These are phyloP conservation scores for Carex kokanica DNA, from an alignment of 176 grass and related monocot species.

Conservation along the genomic window DNA sequence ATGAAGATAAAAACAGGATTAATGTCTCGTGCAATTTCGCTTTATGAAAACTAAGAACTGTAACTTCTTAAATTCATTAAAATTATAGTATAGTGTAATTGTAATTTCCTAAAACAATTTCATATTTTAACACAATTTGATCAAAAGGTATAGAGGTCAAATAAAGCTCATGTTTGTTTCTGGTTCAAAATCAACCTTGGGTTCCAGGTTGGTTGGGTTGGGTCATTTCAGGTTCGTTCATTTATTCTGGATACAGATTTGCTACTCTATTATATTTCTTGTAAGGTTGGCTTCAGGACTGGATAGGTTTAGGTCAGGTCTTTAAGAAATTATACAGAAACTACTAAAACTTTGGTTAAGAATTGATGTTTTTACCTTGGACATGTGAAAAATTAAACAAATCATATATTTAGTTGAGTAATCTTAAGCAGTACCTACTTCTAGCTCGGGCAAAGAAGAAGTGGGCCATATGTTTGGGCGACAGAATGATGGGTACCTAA, in stretches of 20 bases:
- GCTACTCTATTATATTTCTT: neutral
- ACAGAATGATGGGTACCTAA: conserved; percentile 89
- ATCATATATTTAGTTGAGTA: neutral
- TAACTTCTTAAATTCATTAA: neutral
- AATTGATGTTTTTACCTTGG: neutral
- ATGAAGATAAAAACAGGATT: neutral
- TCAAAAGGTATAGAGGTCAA: neutral
- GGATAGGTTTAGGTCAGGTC: neutral
- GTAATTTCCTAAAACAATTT: neutral
- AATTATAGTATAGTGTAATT: neutral
- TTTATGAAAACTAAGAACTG: conserved; percentile 4
- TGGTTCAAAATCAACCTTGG: neutral
- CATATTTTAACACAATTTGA: neutral
- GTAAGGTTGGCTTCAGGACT: neutral
- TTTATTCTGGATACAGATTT: neutral
- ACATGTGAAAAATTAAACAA: neutral
- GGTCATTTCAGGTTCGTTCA: neutral
- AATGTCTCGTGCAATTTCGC: neutral
- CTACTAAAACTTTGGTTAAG: neutral
- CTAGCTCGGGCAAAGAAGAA: conserved; percentile 60
- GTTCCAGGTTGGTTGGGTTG: neutral
- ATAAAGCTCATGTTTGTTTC: neutral
- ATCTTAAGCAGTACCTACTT: conserved; percentile 45
- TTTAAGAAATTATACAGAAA: neutral
- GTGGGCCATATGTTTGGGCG: conserved; percentile 83